Percentiles rank a stretch among this genome's conserved stretches.
These are phyloP conservation scores for Thielaviopsis musarum DNA, from an alignment of 2,329 filamentous ascomycete genomes.

Conservation along the genomic window DNA sequence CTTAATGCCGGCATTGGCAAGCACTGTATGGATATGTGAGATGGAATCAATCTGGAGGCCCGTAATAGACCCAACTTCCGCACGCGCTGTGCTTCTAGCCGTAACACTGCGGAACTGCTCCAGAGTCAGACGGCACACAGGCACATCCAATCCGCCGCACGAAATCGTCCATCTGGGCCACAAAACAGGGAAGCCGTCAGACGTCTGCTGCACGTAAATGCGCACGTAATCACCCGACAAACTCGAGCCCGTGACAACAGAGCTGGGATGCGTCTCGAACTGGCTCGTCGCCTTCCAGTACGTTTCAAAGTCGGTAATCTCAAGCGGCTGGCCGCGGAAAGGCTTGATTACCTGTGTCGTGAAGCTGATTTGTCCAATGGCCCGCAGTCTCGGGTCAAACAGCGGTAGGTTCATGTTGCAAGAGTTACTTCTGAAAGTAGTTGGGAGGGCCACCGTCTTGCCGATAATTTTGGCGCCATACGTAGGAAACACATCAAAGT, in stretches of 20 bases:
- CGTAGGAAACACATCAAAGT: conserved; percentile 94
- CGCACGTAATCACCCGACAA: conserved; percentile 89
- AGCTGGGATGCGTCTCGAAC: conserved; percentile 57
- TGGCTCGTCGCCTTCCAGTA: conserved; percentile 99
- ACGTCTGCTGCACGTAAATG: conserved; percentile 80
- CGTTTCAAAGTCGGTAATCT: conserved; percentile 95
- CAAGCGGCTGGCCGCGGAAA: conserved; percentile 77
- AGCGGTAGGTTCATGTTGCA: conserved; percentile 73
- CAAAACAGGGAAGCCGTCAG: conserved; percentile 70
- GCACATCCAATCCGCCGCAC: conserved; percentile 62
- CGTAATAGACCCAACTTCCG: conserved; percentile 26
- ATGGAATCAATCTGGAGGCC: conserved; percentile 36
- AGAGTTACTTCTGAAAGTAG: conserved; percentile 51
- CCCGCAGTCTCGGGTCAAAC: conserved; percentile 78
- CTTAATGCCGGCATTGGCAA: conserved; percentile 63
- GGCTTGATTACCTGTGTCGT: conserved; percentile 93
- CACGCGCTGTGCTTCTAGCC: conserved; percentile 24
- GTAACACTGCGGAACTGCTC: conserved; percentile 49
- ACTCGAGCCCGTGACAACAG: conserved; percentile 86
- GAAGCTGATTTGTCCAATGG: conserved; percentile 88
- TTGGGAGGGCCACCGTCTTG: conserved; percentile 80
- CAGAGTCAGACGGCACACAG: conserved; percentile 62
- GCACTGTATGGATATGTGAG: conserved; percentile 50
- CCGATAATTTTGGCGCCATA: conserved; percentile 97
- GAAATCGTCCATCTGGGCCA: conserved; percentile 72